Evolutionary conservation across 345 rosid genomes (phyloP).

Genomic region (Ricinus communis): DNA sequence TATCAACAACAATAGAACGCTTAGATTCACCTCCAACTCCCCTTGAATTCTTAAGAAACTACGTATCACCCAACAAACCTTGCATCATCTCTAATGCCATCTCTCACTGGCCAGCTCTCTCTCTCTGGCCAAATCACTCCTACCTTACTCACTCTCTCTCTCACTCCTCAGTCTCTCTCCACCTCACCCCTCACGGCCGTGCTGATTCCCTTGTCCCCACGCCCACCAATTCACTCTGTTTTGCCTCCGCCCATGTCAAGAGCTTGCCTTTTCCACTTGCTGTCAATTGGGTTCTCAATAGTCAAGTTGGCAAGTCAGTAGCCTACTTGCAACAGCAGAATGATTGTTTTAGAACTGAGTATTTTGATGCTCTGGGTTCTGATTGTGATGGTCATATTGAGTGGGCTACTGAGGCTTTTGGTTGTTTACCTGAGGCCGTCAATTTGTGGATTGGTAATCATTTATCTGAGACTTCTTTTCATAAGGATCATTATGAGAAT

Average conservation of each 20-base stretch:
- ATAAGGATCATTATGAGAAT: constrained; percentile 92
- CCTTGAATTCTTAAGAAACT: constrained; percentile 58
- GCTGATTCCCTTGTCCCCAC: constrained; percentile 60
- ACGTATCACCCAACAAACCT: constrained; percentile 75
- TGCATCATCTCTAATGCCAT: constrained; percentile 71
- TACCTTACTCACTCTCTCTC: constrained; percentile 58
- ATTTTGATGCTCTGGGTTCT: constrained; percentile 38
- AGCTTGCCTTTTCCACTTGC: constrained; percentile 58
- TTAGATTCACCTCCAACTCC: constrained; percentile 59
- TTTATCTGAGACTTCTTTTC: constrained; percentile 70
- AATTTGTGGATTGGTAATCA: constrained; percentile 89
- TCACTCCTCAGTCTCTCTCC: constrained; percentile 64
- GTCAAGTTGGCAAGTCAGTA: constrained; percentile 26
- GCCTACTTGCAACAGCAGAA: constrained; percentile 85
- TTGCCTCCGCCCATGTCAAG: constrained; percentile 73
- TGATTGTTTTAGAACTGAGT: constrained; percentile 78
- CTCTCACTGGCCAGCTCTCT: constrained; percentile 70
- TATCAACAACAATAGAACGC: constrained; percentile 37
- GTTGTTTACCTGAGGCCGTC: constrained; percentile 80
- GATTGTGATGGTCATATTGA: constrained; percentile 66
- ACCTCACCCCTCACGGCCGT: constrained; percentile 75
- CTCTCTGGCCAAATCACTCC: constrained; percentile 53
- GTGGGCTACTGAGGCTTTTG: constrained; percentile 83
- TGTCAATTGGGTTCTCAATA: constrained; percentile 36
- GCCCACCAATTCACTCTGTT: constrained; percentile 38